These are phyloP conservation scores for Lavandula angustifolia DNA, from an alignment of 257 asterid genomes.

Conservation along the genomic window DNA sequence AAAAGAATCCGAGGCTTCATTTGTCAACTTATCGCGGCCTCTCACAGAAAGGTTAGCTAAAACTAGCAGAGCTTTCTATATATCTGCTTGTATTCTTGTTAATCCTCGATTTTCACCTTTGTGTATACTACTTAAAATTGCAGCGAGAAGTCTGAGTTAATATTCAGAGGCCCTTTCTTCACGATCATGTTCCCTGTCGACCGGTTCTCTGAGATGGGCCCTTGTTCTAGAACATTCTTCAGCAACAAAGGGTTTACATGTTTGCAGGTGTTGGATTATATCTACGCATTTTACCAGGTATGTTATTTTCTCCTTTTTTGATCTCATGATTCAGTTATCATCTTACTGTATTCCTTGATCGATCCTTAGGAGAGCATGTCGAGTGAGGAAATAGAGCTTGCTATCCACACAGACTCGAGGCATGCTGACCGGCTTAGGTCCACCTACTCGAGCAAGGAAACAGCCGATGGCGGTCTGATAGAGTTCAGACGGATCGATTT, in stretches of 20 bases:
- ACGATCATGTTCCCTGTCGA: conserved; percentile 90
- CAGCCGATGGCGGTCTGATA: conserved; percentile 37
- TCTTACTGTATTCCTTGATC: not conserved
- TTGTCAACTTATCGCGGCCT: conserved; percentile 75
- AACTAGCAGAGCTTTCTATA: not conserved
- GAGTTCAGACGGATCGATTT: conserved; percentile 72
- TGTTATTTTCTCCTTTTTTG: not conserved
- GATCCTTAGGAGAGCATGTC: conserved; percentile 68
- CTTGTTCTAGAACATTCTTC: conserved; percentile 77
- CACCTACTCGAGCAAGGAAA: conserved; percentile 57
- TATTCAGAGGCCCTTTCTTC: conserved; percentile 70
- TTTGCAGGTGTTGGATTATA: conserved; percentile 73
- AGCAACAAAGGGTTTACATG: conserved; percentile 80
- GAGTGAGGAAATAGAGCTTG: conserved; percentile 70
- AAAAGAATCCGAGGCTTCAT: conserved; percentile 70
- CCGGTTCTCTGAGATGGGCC: conserved; percentile 92
- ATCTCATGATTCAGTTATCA: not conserved
- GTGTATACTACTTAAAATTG: conserved; percentile 16
- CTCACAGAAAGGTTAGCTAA: conserved; percentile 78
- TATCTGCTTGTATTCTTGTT: conserved; percentile 3
- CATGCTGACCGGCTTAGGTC: conserved; percentile 79
- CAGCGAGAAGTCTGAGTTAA: conserved; percentile 86
- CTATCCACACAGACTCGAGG: conserved; percentile 89
- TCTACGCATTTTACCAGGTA: conserved; percentile 90
- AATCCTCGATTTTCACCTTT: not conserved